Percentiles rank a stretch among this genome's conserved stretches.
phyloP scores from a whole-genome alignment of 768 basidiomycete species.

The Arthromyces matolae region DNA sequence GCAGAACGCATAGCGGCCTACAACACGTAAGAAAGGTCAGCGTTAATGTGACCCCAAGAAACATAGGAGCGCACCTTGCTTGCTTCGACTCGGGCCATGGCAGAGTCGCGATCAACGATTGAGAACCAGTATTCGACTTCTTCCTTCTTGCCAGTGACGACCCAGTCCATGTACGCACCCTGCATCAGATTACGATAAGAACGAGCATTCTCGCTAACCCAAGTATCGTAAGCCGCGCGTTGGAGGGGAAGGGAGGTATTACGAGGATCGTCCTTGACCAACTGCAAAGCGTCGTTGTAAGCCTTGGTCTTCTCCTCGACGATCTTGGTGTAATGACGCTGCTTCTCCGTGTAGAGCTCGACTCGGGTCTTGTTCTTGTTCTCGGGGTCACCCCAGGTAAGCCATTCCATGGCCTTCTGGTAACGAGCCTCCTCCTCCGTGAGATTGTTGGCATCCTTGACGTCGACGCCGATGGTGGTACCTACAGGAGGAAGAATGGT shows the following conservation, averaged over 20 bases:
- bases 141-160: conserved; percentile 8
- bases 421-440: conserved; percentile 1
- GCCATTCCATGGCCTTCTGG: conserved; percentile 4
- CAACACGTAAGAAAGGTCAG: neutral
- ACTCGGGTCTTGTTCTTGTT: neutral
- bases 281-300: conserved; percentile 1
- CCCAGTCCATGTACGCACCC: conserved; percentile 10
- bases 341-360: conserved; percentile 5
- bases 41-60: neutral
- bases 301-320: conserved; percentile 3
- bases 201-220: conserved; percentile 10
- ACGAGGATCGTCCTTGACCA: neutral
- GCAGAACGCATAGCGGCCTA: conserved; percentile 6
- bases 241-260: neutral
- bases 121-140: conserved; percentile 10
- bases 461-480: conserved; percentile 4
- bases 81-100: conserved; percentile 4
- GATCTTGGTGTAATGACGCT: neutral
- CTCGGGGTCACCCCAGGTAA: neutral
- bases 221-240: conserved; percentile 1
- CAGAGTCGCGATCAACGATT: conserved; percentile 6
- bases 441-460: conserved; percentile 1
- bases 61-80: conserved; percentile 2
- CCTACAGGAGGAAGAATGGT: neutral
- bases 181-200: conserved; percentile 3